Conservation (phyloP, 2,329 filamentous ascomycete genomes). For the Colletotrichum acutatum region DNA sequence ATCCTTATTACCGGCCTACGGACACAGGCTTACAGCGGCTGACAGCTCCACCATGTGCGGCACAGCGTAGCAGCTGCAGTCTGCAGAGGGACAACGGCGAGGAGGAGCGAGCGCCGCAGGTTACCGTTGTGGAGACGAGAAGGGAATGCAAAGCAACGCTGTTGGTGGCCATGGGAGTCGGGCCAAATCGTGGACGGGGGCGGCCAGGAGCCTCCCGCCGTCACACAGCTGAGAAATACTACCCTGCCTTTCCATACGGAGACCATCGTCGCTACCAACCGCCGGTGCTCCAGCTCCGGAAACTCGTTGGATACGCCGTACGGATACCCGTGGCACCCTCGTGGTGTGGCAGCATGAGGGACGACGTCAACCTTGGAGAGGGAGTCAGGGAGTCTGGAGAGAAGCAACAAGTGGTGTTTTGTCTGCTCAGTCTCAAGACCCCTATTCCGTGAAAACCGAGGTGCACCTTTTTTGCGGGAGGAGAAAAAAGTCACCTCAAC, state of each 20-base stretch:
- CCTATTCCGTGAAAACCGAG: slow-evolving; percentile 12
- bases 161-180: slow-evolving; percentile 7
- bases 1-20: background rate
- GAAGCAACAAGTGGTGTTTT: background rate
- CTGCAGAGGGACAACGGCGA: slow-evolving; percentile 12
- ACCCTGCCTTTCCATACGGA: slow-evolving; percentile 15
- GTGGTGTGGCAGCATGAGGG: background rate
- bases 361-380: background rate
- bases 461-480: background rate
- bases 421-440: slow-evolving; percentile 5
- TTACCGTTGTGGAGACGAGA: slow-evolving; percentile 12
- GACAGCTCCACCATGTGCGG: background rate
- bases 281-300: background rate
- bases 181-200: slow-evolving; percentile 14
- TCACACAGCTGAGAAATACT: slow-evolving; percentile 29
- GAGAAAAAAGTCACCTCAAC: background rate
- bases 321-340: background rate
- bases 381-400: background rate
- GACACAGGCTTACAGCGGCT: background rate
- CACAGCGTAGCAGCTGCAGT: background rate
- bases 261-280: slow-evolving; percentile 24
- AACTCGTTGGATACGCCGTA: background rate
- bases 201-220: slow-evolving; percentile 32
- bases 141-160: slow-evolving; percentile 26
- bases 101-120: slow-evolving; percentile 2